A percentile compares a stretch with the other conserved stretches of the same genome.
These are phyloP conservation scores for Eucalyptus pauciflora DNA, from an alignment of 345 rosid genomes.

Conservation along the genomic window DNA sequence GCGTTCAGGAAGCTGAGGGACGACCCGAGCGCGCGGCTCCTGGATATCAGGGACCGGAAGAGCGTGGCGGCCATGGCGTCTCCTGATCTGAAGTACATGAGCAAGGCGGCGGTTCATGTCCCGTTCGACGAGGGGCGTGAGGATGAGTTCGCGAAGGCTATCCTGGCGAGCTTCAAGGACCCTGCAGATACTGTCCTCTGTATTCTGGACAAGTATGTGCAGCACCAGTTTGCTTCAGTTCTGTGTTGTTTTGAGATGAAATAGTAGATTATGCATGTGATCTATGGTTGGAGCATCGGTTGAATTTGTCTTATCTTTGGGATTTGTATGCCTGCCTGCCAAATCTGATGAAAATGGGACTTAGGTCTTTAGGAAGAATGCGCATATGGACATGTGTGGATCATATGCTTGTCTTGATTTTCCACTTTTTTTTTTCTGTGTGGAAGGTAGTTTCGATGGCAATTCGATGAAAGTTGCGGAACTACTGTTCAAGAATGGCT, in stretches of 20 bases:
- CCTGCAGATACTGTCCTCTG: conserved; percentile 51
- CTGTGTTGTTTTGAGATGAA: neutral
- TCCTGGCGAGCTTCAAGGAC: conserved; percentile 39
- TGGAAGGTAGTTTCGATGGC: conserved; percentile 93
- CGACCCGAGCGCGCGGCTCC: conserved; percentile 51
- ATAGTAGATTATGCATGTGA: neutral
- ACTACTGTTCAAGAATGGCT: conserved; percentile 53
- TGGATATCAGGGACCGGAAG: conserved; percentile 69
- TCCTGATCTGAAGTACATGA: conserved; percentile 48
- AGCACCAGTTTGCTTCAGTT: neutral
- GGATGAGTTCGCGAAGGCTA: conserved; percentile 44
- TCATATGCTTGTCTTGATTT: neutral
- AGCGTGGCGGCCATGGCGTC: conserved; percentile 43
- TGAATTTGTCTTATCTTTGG: neutral
- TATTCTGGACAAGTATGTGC: conserved; percentile 67
- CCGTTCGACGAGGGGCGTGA: conserved; percentile 36
- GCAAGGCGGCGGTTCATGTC: conserved; percentile 45
- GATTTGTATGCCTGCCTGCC: neutral
- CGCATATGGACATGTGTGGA: neutral
- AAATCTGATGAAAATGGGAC: neutral
- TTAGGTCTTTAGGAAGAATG: neutral
- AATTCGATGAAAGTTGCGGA: conserved; percentile 65
- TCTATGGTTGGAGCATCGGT: neutral
- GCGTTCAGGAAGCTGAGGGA: conserved; percentile 64
- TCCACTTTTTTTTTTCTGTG: conserved; percentile 11